A percentile compares a stretch with the other conserved stretches of the same genome.
phyloP scores from a whole-genome alignment of 2,329 filamentous ascomycete species.

The Monilinia polystroma region DNA sequence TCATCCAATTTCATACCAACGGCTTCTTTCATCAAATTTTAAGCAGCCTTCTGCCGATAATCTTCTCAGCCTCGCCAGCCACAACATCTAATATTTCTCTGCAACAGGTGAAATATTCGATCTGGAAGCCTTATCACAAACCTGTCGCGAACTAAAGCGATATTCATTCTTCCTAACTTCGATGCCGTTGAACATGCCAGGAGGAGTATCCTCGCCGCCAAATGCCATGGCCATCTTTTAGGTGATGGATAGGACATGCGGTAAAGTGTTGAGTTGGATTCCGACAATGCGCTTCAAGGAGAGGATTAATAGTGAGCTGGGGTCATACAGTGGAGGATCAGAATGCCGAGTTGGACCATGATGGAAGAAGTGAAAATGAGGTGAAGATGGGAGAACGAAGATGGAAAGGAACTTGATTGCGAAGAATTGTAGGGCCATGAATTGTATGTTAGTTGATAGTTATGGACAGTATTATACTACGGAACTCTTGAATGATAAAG shows the following conservation, averaged over 20 bases:
- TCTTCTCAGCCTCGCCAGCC: not conserved
- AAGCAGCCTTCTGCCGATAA: no score
- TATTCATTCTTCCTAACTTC: conserved; percentile 64
- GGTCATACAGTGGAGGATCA: no score
- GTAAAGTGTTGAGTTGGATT: not conserved
- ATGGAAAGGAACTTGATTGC: no score
- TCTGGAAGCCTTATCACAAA: conserved; percentile 39
- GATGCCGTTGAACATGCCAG: conserved; percentile 51
- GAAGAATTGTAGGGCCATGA: no score
- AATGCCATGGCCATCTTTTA: conserved; percentile 36
- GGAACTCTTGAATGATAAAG: not conserved
- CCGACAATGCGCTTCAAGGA: not conserved
- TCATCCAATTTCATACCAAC: not conserved
- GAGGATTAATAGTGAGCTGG: not conserved
- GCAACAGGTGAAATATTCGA: conserved; percentile 41
- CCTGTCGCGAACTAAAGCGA: conserved; percentile 52
- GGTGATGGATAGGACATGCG: not conserved
- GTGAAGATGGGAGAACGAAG: not conserved
- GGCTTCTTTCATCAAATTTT: not conserved
- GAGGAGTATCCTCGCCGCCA: conserved; percentile 33
- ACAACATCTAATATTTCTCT: not conserved
- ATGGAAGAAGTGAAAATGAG: not conserved
- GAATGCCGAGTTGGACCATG: not conserved
- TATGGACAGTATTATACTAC: no score
- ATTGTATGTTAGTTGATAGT: not conserved